A percentile compares a stretch with the other conserved stretches of the same genome.
Conservation (phyloP, 352 stramenopile genomes). For the Phytopythium litorale region DNA sequence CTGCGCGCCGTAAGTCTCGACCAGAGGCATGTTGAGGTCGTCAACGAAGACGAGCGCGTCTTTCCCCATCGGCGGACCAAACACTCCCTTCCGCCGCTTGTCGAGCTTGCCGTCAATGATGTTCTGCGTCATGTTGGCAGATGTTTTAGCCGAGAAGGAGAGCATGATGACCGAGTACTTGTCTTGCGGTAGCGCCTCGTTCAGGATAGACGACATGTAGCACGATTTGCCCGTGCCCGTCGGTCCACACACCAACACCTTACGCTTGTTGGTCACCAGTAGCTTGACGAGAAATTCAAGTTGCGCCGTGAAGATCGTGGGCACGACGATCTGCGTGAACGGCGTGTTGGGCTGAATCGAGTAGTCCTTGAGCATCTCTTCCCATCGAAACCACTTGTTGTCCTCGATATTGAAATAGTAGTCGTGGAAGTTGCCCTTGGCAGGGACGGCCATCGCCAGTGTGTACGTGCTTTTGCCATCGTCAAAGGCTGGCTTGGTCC, state of each 20-base stretch:
- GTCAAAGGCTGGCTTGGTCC: conserved; percentile 68
- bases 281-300: conserved; percentile 86
- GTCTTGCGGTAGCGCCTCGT: conserved; percentile 71
- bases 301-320: conserved; percentile 92
- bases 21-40: conserved; percentile 95
- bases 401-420: conserved; percentile 85
- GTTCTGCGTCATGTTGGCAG: conserved; percentile 93
- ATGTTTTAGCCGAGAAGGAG: conserved; percentile 93
- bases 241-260: conserved; percentile 89
- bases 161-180: conserved; percentile 87
- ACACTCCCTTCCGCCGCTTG: conserved; percentile 91
- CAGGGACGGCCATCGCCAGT: conserved; percentile 47
- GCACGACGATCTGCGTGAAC: conserved; percentile 93
- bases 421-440: conserved; percentile 79
- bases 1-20: conserved; percentile 93
- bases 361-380: conserved; percentile 85
- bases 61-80: conserved; percentile 86
- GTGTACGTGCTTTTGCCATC: conserved; percentile 50
- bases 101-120: conserved; percentile 96
- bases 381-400: conserved; percentile 89
- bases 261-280: conserved; percentile 76
- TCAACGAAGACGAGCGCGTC: conserved; percentile 90
- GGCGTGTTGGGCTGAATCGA: conserved; percentile 81
- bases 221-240: conserved; percentile 93
- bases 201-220: conserved; percentile 88